Base-by-base conservation (phyloP, 208 protist species). In the Acanthamoeba culbertsoni region DNA sequence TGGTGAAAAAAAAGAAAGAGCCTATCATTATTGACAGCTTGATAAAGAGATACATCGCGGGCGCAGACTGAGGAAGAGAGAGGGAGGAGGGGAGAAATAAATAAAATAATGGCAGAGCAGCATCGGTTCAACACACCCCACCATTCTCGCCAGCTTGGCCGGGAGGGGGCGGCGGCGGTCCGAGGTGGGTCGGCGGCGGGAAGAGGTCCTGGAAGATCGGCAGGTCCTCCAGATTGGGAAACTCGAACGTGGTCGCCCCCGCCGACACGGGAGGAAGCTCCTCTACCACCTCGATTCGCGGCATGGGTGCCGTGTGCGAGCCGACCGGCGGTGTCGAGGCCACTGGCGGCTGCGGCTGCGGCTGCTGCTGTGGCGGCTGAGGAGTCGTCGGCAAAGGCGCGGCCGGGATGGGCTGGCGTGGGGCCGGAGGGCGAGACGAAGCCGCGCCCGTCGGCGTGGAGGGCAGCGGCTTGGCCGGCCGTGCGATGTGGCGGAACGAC, bases 201-300 rank as follows among this genome's bases (percentile, higher is more conserved):
- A 79, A 79, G 40, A 79, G 42, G 68, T 79, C 68, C 68, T 79
- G 33, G 68, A 79, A 79, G 68, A 79, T 79, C 37, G 68, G 68
- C 68, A 79, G 68, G 68, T 79, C 68, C 68, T 79, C 68, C 68
- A 79, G 68, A 28, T 79, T 79, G 40, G 68, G 68, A 40, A 79
- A 79, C 0, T 79, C 68, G 20, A 79, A 79, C 68, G 33, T 48
- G 6, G 35, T 12, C n/a, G 59, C 59, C 5, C n/a, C 28, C 59
- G 59, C 10, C 59, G 59, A 37, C n/a, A 37, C n/a, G 31, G 59
- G 57, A 12, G 57, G 0, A 7, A 26, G 59, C n/a, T 68, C 59
- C 31, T 12, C 59, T 12, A 68, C 28, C 31, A 68, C 59, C 59
- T 68, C 59, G 59, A 68, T 68, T 12, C 31, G 31, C 59, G 59